Evolutionary conservation across 2,329 filamentous ascomycete species (phyloP), one percentile per base, ranked within the genome.

Genomic region (Fusarium tjaetaba): DNA sequence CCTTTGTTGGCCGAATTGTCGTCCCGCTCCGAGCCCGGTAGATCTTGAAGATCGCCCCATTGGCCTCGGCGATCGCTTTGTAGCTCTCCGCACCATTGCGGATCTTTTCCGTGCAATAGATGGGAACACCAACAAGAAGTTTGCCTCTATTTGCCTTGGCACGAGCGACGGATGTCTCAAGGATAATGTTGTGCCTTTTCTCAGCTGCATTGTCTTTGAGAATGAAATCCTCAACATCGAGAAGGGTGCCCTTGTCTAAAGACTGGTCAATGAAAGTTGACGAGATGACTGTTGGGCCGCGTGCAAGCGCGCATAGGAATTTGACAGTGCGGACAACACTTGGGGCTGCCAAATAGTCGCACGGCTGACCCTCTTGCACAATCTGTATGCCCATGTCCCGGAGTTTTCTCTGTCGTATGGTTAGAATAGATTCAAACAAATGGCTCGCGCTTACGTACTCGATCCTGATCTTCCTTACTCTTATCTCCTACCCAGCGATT

Each of bases 271-370:
- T 89, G 81, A 94, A 99, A 14, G 89, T 87, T 2, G 92, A 93
- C 51, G 91, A 91, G 61, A 98, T 88, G 48, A 98, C 89, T 3
- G 89, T 88, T 1, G 95, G 94, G 1, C 93, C 95, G 67, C 90
- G 91, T 24, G 96, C 95, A 34, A 99, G 85, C 18, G 95, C 94
- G 70, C 92, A 93, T 56, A 98, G 91, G 80, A 99, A 99, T 80
- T 99, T 99, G 80, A 94, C 91, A 0, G 96, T 99, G 42, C 96
- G 92, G 39, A 98, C 90, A 70, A 98, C 90, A 46, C 91, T 89
- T 2, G 96, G 96, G 7, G 96, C 96, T 39, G 94, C 95, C 16
- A 99, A 89, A 80, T 97, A 94, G 77, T 96, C 94, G 80, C 94
- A 96, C 49, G 90, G 88, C 53, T 89, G 88, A 32, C 91, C 90